Percentiles rank a stretch among this genome's conserved stretches.
Conservation (phyloP, 768 basidiomycete genomes). For the Clitopilus passeckerianus region DNA sequence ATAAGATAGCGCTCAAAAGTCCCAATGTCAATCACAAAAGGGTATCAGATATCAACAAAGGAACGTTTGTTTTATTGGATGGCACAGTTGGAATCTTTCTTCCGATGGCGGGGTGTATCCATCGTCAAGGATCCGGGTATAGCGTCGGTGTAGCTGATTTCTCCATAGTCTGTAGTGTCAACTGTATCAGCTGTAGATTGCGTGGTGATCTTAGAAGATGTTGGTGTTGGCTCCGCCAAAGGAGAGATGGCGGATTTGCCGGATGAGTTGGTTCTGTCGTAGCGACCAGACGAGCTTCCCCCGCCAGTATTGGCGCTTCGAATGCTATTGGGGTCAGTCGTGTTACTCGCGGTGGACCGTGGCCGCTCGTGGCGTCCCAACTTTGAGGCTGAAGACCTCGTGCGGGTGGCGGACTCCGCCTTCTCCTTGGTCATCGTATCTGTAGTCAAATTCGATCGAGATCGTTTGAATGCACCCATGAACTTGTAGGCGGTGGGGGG, state of each 20-base stretch:
- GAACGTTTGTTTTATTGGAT: conserved; percentile 12
- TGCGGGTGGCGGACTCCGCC: conserved; percentile 5
- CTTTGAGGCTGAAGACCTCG: background rate
- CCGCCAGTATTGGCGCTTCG: conserved; percentile 37
- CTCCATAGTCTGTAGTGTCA: conserved; percentile 22
- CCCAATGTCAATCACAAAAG: background rate
- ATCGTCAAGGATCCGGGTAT: conserved; percentile 28
- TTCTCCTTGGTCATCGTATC: conserved; percentile 26
- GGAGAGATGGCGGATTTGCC: conserved; percentile 6
- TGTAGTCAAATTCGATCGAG: conserved; percentile 51
- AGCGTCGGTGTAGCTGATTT: conserved; percentile 9
- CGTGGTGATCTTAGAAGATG: conserved; percentile 27
- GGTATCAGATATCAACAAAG: background rate
- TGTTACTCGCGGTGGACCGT: conserved; percentile 50
- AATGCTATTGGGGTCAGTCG: conserved; percentile 46
- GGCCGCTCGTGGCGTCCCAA: conserved; percentile 33
- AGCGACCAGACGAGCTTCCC: conserved; percentile 23
- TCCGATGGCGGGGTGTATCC: conserved; percentile 23
- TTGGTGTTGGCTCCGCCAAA: conserved; percentile 7
- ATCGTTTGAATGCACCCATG: conserved; percentile 58
- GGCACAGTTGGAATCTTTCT: conserved; percentile 34
- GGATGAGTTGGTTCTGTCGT: conserved; percentile 8
- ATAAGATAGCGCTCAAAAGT: background rate
- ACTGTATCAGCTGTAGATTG: conserved; percentile 17
- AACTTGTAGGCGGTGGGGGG: conserved; percentile 63